Evolutionary conservation across 2,329 filamentous ascomycete genomes (phyloP).

Genomic region (Phialocephala sp.): DNA sequence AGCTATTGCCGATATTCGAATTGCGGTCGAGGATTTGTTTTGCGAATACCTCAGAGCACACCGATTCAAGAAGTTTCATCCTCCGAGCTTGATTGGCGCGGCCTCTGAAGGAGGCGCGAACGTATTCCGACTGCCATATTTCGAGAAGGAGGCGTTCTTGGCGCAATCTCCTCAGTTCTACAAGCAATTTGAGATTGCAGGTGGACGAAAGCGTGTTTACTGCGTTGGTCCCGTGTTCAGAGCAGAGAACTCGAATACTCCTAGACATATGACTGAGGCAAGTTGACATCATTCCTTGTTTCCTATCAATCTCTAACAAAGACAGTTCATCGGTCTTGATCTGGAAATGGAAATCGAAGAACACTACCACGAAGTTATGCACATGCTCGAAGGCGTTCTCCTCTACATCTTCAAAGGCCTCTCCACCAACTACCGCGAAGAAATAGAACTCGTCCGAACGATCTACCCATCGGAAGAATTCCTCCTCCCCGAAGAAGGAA

Average conservation of each 20-base stretch:
- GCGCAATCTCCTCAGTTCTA: constrained; percentile 86
- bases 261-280: constrained; percentile 81
- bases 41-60: constrained; percentile 76
- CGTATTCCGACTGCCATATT: constrained; percentile 90
- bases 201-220: constrained; percentile 77
- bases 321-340: constrained; percentile 82
- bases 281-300: constrained; percentile 21
- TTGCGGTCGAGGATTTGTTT: constrained; percentile 63
- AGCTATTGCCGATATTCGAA: constrained; percentile 67
- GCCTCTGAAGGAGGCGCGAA: constrained; percentile 92
- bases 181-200: constrained; percentile 86
- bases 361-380: constrained; percentile 75
- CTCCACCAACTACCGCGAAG: constrained; percentile 62
- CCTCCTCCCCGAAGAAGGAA: constrained; percentile 74
- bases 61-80: constrained; percentile 84
- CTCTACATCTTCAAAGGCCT: constrained; percentile 82
- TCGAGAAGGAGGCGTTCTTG: constrained; percentile 80
- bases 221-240: constrained; percentile 83
- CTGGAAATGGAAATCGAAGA: constrained; percentile 88
- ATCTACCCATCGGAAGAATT: constrained; percentile 81
- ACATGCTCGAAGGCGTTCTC: constrained; percentile 75
- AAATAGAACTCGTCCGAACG: constrained; percentile 74
- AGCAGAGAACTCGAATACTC: constrained; percentile 86
- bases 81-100: constrained; percentile 86
- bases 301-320: constrained; percentile 20